These are phyloP conservation scores for Musa balbisiana DNA, from an alignment of 202 grass and related monocot genomes.

Conservation along the genomic window DNA sequence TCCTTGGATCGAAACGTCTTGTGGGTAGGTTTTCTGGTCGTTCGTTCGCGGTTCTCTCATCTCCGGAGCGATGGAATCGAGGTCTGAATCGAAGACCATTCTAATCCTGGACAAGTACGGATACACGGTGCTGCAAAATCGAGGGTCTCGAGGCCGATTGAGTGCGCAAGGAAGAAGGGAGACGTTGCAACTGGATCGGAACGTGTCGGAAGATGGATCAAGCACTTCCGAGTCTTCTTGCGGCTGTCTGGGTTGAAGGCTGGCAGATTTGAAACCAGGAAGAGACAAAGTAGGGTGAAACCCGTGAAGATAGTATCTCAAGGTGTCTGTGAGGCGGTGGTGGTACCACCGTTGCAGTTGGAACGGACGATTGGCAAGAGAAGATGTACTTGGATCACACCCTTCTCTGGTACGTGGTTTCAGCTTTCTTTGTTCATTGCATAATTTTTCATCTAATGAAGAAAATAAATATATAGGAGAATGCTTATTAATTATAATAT, in stretches of 20 bases:
- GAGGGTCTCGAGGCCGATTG: background rate
- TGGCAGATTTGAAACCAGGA: background rate
- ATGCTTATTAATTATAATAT: too few species aligned
- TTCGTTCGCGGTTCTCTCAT: background rate
- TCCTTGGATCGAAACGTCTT: background rate
- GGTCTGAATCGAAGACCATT: background rate
- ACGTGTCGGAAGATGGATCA: background rate
- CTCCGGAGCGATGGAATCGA: background rate
- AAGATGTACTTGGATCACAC: slow-evolving; percentile 55
- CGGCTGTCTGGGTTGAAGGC: background rate
- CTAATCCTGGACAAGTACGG: background rate
- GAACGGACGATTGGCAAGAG: background rate
- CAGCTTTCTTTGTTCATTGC: background rate
- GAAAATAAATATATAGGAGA: background rate
- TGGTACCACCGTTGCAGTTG: background rate
- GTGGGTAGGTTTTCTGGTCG: background rate
- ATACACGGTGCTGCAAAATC: background rate
- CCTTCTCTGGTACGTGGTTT: slow-evolving; percentile 30
- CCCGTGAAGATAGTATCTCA: background rate
- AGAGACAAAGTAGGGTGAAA: background rate
- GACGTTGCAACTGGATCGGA: background rate
- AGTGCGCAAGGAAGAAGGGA: slow-evolving; percentile 1
- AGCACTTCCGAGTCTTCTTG: slow-evolving; percentile 5
- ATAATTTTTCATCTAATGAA: background rate
- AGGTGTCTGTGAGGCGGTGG: background rate